Evolutionary conservation across 1,139 yeast species (phyloP).

Genomic region (Blastobotrys malaysiensis): DNA sequence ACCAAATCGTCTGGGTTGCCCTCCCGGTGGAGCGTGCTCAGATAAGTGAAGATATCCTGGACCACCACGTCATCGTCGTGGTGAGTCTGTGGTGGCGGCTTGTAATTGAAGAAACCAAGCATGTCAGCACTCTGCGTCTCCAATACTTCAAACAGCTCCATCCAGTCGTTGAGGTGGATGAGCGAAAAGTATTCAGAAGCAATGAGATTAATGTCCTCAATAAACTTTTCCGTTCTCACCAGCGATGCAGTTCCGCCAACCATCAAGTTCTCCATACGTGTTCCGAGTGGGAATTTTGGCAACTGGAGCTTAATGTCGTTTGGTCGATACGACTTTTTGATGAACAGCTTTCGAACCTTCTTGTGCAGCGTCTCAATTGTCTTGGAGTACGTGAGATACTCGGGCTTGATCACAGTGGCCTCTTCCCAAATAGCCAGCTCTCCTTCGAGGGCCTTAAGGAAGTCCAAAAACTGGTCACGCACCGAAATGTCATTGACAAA

Average conservation of each 20-base stretch:
- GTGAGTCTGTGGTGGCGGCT: conserved; percentile 36
- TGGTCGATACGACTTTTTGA: conserved; percentile 77
- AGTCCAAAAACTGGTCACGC: conserved; percentile 56
- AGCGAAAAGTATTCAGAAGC: conserved; percentile 56
- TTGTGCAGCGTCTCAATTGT: conserved; percentile 54
- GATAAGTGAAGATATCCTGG: conserved; percentile 65
- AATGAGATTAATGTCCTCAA: conserved; percentile 59
- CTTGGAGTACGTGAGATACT: conserved; percentile 29
- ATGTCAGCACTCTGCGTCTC: conserved; percentile 59
- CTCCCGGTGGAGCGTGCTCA: conserved; percentile 50
- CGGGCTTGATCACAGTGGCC: conserved; percentile 29
- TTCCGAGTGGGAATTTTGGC: conserved; percentile 23
- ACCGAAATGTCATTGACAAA: conserved; percentile 65
- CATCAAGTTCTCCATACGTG: conserved; percentile 21
- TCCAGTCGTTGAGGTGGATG: conserved; percentile 72
- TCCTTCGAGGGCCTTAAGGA: conserved; percentile 63
- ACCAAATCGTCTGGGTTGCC: conserved; percentile 33
- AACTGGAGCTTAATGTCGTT: conserved; percentile 35
- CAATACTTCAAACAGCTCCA: conserved; percentile 63
- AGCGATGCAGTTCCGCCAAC: conserved; percentile 27
- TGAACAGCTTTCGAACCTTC: conserved; percentile 64
- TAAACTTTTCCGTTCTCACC: conserved; percentile 45
- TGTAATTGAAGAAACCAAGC: conserved; percentile 56
- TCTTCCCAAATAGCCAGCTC: conserved; percentile 57
- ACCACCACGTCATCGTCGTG: conserved; percentile 56